These are phyloP conservation scores for Trichoderma sp. DNA, from an alignment of 2,329 filamentous ascomycete genomes.

Conservation along the genomic window DNA sequence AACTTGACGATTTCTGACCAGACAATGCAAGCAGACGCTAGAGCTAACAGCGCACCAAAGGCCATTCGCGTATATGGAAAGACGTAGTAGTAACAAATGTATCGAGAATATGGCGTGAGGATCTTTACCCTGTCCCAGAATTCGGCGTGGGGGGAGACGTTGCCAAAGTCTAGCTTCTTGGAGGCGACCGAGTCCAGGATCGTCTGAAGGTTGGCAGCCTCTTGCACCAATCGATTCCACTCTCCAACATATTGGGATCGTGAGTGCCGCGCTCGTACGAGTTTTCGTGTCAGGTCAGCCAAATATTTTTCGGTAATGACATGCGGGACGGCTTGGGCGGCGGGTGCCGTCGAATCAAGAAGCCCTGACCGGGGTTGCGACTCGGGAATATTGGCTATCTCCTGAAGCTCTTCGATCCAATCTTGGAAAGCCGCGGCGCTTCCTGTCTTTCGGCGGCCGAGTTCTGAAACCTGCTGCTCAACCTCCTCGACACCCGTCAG, in stretches of 20 bases:
- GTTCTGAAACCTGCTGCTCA: slow-evolving; percentile 74
- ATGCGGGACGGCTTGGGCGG: slow-evolving; percentile 56
- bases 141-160: slow-evolving; percentile 52
- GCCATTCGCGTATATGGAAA: slow-evolving; percentile 65
- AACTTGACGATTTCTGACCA: slow-evolving; percentile 93
- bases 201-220: slow-evolving; percentile 71
- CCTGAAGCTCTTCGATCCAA: slow-evolving; percentile 93
- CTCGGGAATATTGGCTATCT: slow-evolving; percentile 69
- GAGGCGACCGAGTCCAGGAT: slow-evolving; percentile 82
- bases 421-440: slow-evolving; percentile 74
- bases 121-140: slow-evolving; percentile 55
- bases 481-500: slow-evolving; percentile 75
- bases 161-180: slow-evolving; percentile 73
- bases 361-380: slow-evolving; percentile 44
- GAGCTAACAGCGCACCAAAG: slow-evolving; percentile 63
- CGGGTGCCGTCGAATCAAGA: slow-evolving; percentile 42
- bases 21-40: slow-evolving; percentile 78
- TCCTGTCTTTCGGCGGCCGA: slow-evolving; percentile 77
- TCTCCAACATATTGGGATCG: slow-evolving; percentile 79
- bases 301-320: slow-evolving; percentile 92
- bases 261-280: slow-evolving; percentile 78
- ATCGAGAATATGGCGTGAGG: slow-evolving; percentile 77
- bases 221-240: slow-evolving; percentile 75
- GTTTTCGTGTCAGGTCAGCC: slow-evolving; percentile 78
- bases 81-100: slow-evolving; percentile 70